phyloP scores from a whole-genome alignment of 192 early-diverging fungal genomes.

The Podochytrium sp. region DNA sequence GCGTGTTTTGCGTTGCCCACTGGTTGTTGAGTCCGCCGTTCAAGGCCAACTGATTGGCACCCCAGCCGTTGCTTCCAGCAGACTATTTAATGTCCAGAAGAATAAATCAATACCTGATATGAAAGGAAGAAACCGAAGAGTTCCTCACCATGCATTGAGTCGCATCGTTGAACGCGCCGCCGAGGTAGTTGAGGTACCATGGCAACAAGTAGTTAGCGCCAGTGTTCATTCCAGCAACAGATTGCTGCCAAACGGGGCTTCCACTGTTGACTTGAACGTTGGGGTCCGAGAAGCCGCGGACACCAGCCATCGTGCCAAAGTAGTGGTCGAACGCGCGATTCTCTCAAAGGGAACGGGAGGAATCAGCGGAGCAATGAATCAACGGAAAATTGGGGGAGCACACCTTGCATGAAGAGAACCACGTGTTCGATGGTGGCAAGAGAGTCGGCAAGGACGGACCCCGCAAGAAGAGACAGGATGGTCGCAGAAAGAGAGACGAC shows the following conservation, averaged over 20 bases:
- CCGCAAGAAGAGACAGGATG: too few species aligned
- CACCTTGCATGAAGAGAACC: too few species aligned
- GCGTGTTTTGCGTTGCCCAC: background rate
- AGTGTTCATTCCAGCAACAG: background rate
- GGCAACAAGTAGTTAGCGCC: background rate
- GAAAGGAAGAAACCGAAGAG: background rate
- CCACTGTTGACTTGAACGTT: slow-evolving; percentile 14
- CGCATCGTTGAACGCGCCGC: background rate
- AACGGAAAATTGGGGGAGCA: too few species aligned
- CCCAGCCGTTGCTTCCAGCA: too few species aligned
- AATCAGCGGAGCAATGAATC: too few species aligned
- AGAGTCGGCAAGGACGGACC: too few species aligned
- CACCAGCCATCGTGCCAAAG: slow-evolving; percentile 21
- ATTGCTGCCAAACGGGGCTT: slow-evolving; percentile 4
- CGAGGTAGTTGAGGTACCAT: slow-evolving; percentile 1
- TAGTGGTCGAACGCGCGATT: slow-evolving; percentile 26
- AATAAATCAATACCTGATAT: background rate
- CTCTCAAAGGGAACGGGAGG: too few species aligned
- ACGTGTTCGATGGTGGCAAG: too few species aligned
- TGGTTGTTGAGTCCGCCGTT: slow-evolving; percentile 7
- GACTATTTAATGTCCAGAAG: too few species aligned
- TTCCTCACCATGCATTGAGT: slow-evolving; percentile 1
- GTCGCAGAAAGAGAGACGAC: too few species aligned
- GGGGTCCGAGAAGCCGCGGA: slow-evolving; percentile 18
- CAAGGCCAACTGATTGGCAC: too few species aligned